These are phyloP conservation scores for Pezicula neosporulosa DNA, from an alignment of 2,329 filamentous ascomycete species.

Conservation along the genomic window DNA sequence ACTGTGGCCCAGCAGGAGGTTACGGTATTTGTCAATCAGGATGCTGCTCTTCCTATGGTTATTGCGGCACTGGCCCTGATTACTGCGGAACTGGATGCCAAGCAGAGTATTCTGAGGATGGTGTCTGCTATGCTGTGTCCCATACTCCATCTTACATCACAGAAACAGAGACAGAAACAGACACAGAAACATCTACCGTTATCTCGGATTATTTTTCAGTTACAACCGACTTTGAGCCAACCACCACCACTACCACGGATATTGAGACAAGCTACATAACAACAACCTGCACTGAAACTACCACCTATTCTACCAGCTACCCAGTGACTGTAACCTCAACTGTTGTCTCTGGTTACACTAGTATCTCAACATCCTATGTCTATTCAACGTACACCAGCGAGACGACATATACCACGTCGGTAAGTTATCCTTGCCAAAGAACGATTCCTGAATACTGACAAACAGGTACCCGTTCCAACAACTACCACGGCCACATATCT, in stretches of 20 bases:
- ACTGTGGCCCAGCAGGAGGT: too few species aligned
- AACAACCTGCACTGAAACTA: not conserved
- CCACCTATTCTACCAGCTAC: conserved; percentile 3
- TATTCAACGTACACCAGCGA: not conserved
- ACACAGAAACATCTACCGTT: too few species aligned
- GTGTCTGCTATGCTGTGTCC: not conserved
- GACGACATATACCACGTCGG: not conserved
- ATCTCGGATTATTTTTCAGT: not conserved
- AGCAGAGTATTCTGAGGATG: too few species aligned
- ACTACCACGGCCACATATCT: conserved; percentile 1
- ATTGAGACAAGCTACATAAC: not conserved
- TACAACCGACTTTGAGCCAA: conserved; percentile 4
- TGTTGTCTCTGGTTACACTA: conserved; percentile 3
- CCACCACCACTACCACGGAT: not conserved
- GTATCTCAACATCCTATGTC: not conserved
- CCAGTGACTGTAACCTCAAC: conserved; percentile 8
- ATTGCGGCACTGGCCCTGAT: not conserved
- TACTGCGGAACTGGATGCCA: too few species aligned
- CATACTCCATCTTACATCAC: not conserved
- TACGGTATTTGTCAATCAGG: not conserved
- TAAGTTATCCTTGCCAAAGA: not conserved
- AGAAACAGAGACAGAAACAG: not conserved
- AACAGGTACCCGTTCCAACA: not conserved
- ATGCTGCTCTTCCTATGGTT: not conserved
- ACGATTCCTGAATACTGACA: not conserved